Conservation (phyloP, 2,329 filamentous ascomycete genomes). For the Ophiostoma triangulosporum region DNA sequence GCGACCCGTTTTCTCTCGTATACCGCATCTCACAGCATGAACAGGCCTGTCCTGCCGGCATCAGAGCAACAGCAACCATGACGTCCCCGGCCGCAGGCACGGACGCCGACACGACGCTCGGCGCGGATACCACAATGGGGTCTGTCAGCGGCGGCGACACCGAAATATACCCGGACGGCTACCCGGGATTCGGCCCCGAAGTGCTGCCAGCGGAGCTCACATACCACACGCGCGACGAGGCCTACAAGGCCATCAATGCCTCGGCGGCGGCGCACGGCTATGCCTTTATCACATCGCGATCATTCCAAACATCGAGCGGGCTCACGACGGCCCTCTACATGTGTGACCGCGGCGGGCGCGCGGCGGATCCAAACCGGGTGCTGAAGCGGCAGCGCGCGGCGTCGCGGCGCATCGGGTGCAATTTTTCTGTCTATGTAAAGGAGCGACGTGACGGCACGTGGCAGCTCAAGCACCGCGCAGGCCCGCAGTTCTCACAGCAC, state of each 20-base stretch:
- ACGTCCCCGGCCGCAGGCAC: not conserved
- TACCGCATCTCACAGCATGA: not conserved
- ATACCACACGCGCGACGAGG: conserved; percentile 7
- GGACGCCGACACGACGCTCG: not conserved
- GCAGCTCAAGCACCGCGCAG: conserved; percentile 7
- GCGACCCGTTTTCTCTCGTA: not conserved
- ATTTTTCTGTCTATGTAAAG: conserved; percentile 8
- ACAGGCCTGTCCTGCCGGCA: not conserved
- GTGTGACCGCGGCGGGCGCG: conserved; percentile 9
- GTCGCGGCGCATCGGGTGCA: conserved; percentile 10
- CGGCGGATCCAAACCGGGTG: conserved; percentile 6
- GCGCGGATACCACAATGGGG: not conserved
- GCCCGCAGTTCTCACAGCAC: conserved; percentile 8
- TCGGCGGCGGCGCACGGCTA: conserved; percentile 8
- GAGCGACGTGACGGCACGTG: conserved; percentile 8
- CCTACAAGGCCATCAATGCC: conserved; percentile 8
- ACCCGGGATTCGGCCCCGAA: conserved; percentile 7
- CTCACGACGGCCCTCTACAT: conserved; percentile 8
- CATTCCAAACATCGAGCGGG: conserved; percentile 7
- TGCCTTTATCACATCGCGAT: conserved; percentile 9
- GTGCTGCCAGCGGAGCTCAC: conserved; percentile 6
- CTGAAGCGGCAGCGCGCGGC: conserved; percentile 8
- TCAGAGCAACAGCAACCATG: not conserved
- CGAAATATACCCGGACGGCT: conserved; percentile 4
- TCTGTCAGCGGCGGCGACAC: not conserved